Evolutionary conservation across 306 rosid species (phyloP).

Genomic region (Cucurbita argyrosperma): DNA sequence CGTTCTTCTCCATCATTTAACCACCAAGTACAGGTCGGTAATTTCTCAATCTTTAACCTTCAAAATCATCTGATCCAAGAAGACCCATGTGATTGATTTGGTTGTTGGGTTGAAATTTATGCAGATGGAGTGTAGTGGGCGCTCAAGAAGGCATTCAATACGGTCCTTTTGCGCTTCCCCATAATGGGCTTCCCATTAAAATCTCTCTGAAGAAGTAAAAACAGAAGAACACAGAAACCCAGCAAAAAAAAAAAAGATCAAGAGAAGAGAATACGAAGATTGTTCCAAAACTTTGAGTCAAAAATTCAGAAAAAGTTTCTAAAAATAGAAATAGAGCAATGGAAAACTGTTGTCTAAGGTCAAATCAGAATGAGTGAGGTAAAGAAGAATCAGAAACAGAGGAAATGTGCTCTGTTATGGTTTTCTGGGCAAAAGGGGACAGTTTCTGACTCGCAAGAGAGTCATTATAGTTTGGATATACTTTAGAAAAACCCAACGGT

Average conservation of each 20-base stretch:
- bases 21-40: conserved; percentile 83
- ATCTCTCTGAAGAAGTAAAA: conserved; percentile 29
- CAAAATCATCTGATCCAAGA: too few relatives aligned
- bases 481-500: background rate
- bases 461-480: conserved; percentile 5
- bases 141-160: conserved; percentile 79
- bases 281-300: background rate
- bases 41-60: background rate
- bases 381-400: background rate
- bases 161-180: conserved; percentile 97
- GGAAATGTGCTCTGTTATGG: background rate
- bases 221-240: background rate
- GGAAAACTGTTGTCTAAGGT: background rate
- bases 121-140: conserved; percentile 65
- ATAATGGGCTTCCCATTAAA: conserved; percentile 72
- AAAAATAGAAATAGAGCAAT: background rate
- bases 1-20: conserved; percentile 75
- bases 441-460: background rate
- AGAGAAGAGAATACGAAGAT: background rate
- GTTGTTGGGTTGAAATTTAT: background rate
- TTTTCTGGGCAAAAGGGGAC: background rate
- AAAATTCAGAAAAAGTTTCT: background rate
- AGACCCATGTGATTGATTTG: background rate
- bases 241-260: background rate
- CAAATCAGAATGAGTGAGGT: background rate